These are phyloP conservation scores for Centrapalus pauciflorus DNA, from an alignment of 129 eudicot genomes.

Conservation along the genomic window DNA sequence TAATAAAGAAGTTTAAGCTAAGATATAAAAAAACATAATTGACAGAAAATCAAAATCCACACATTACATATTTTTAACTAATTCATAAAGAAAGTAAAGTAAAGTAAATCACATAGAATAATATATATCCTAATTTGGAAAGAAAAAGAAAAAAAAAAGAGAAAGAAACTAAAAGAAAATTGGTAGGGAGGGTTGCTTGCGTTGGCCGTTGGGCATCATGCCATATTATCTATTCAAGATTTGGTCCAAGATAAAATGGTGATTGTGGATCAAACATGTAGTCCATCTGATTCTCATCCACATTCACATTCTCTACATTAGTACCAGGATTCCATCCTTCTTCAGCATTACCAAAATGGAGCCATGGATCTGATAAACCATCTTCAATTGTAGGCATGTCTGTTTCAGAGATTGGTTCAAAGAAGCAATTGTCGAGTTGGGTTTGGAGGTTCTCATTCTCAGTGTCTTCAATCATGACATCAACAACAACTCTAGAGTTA, in stretches of 20 bases:
- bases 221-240: no score
- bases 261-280: slow-evolving; percentile 25
- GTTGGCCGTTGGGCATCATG: no score
- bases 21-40: no score
- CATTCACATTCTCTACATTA: slow-evolving; percentile 5
- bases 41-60: no score
- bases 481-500: neutral
- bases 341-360: slow-evolving; percentile 19
- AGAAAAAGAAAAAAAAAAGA: no score
- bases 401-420: slow-evolving; percentile 15
- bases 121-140: no score
- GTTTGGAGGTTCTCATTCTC: slow-evolving; percentile 14
- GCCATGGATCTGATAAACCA: neutral
- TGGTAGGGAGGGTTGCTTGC: no score
- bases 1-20: no score
- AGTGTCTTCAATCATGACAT: slow-evolving; percentile 1
- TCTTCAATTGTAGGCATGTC: neutral
- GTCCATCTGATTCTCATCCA: slow-evolving; percentile 12
- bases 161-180: no score
- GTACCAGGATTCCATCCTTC: slow-evolving; percentile 12
- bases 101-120: no score
- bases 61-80: no score
- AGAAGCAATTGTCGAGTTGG: slow-evolving; percentile 16
- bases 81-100: no score
- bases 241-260: slow-evolving; percentile 24